Evolutionary conservation across 352 stramenopile genomes (phyloP), one percentile per base, ranked within the genome.

Genomic region (Globisporangium uncinulatum): DNA sequence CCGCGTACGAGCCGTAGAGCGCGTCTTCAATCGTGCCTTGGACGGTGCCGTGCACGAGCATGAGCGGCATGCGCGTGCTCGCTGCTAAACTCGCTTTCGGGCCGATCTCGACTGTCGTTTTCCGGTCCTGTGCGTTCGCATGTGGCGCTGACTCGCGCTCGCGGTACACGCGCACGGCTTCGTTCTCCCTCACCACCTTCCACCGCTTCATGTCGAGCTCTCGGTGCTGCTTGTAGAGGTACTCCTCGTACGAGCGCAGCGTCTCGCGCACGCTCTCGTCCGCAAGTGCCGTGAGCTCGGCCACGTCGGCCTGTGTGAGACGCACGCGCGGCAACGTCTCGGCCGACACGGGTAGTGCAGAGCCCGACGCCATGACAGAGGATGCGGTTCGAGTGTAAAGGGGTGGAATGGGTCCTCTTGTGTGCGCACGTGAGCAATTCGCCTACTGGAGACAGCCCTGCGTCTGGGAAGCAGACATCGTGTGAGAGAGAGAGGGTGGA

Each of bases 1-100:
- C 63, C 24, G 69, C 69, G 29, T 69, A 65, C 32, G 56, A 59
- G 31, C 73, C 75, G 54, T 84, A 86, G 54, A 86, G 63, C 17
- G 67, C 61, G 51, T 88, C 78, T 24, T 86, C 75, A 15, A 88
- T 37, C 17, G 65, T 71, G 19, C 78, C 75, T 8, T 72, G 61
- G 8, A 76, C 52, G 10, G 61, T 69, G 6, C 71, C 73, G 4
- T 45, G 54, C 29, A 54, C 58, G 46, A 64, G 34, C 36, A 82
- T 77, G 61, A 58, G 46, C 21, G 66, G 69, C 14, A 78, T 77
- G 31, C 61, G 67, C 15, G 73, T 73, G 52, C 66, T 79, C 6
- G 72, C 74, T 0, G 76, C 74, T 36, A 83, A 59, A 0, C 70
- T 66, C 15, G 72, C 67, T 29, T 67, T 72, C 21, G 76, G 76